phyloP scores from a whole-genome alignment of 2,329 filamentous ascomycete species.

The Sarocladiaceae sp. region DNA sequence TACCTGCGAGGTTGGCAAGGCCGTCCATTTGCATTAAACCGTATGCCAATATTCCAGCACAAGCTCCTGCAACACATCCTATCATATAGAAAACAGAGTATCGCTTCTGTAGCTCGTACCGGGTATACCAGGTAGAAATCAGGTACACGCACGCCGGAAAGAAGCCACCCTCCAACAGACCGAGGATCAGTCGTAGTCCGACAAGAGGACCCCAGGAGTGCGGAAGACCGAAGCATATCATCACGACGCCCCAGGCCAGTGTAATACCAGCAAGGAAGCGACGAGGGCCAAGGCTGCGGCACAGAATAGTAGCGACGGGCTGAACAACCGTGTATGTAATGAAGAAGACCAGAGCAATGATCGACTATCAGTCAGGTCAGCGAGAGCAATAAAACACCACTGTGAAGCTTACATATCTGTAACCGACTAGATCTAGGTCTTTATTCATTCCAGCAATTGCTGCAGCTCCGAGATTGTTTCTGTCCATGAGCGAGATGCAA shows the following conservation, averaged over 20 bases:
- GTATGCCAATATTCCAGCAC: conserved; percentile 18
- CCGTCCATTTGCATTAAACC: conserved; percentile 33
- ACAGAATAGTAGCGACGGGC: not conserved
- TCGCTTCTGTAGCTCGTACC: conserved; percentile 62
- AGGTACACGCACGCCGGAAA: not conserved
- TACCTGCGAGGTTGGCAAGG: conserved; percentile 34
- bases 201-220: no score
- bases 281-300: not conserved
- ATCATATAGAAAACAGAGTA: conserved; percentile 25
- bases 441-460: no score
- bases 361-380: no score
- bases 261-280: not conserved
- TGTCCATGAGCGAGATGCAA: no score
- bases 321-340: not conserved
- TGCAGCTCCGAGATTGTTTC: no score
- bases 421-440: no score
- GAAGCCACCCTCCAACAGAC: not conserved
- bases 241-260: not conserved
- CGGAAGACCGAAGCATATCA: not conserved
- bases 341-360: not conserved
- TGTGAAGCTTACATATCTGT: no score
- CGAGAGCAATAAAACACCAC: no score
- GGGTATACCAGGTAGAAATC: conserved; percentile 57
- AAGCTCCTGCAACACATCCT: conserved; percentile 19
- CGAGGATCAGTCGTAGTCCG: not conserved